These are phyloP conservation scores for Aspergillus phoenicis DNA, from an alignment of 2,329 filamentous ascomycete genomes.

Conservation along the genomic window DNA sequence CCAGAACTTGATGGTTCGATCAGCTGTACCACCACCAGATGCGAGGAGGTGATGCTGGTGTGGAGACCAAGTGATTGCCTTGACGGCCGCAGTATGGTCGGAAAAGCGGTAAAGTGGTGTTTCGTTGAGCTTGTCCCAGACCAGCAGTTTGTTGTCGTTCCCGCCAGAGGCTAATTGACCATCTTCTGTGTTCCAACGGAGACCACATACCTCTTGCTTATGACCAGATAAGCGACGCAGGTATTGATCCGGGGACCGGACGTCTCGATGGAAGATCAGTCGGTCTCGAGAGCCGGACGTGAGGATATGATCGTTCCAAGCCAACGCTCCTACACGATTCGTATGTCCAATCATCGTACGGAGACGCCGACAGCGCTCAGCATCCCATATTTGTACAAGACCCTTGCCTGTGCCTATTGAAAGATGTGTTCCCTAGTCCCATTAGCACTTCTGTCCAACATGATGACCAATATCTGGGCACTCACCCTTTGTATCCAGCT, in stretches of 20 bases:
- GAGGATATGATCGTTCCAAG: slow-evolving; percentile 97
- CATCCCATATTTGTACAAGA: slow-evolving; percentile 96
- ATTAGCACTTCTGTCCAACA: slow-evolving; percentile 14
- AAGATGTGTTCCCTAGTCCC: slow-evolving; percentile 75
- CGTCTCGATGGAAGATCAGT: slow-evolving; percentile 92
- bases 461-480: slow-evolving; percentile 3
- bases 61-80: slow-evolving; percentile 96
- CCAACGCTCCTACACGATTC: slow-evolving; percentile 85
- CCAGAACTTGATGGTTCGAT: slow-evolving; percentile 96
- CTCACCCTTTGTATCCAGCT: slow-evolving; percentile 90
- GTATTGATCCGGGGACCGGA: slow-evolving; percentile 89
- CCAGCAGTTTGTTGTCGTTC: slow-evolving; percentile 98
- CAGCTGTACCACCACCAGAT: slow-evolving; percentile 91
- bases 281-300: slow-evolving; percentile 94
- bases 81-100: slow-evolving; percentile 93
- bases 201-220: slow-evolving; percentile 95
- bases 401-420: slow-evolving; percentile 95
- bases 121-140: slow-evolving; percentile 96
- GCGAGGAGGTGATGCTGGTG: slow-evolving; percentile 94
- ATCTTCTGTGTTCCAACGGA: slow-evolving; percentile 97
- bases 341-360: slow-evolving; percentile 98
- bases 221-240: slow-evolving; percentile 85
- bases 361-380: slow-evolving; percentile 78
- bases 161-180: slow-evolving; percentile 92
- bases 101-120: slow-evolving; percentile 91